Evolutionary conservation across 805 yeast species (phyloP), one percentile per base, ranked within the genome.

Genomic region (Jamesozyma hellenica): DNA sequence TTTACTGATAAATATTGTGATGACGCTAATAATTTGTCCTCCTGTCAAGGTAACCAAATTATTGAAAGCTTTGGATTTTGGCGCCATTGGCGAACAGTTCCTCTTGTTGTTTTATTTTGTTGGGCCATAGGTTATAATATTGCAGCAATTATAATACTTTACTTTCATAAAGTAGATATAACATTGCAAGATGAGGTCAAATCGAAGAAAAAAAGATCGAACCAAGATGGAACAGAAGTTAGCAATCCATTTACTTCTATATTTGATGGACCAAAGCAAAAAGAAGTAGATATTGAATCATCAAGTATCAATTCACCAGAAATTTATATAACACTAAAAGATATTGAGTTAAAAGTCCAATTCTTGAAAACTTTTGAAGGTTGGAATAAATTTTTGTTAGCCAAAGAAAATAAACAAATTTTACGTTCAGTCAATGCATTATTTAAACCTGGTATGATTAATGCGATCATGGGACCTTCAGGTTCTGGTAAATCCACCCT

Each of bases 401-500:
- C 40, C n/a, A 38, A 41, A 14, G 46, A 48, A 13, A 49, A 51
- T 12, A 66, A 63, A 31, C 55, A 51, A 13, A 70, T 75, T 35
- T 48, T 79, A 30, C 52, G 67, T 32, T 55, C 67, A 14, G 62
- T 82, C 12, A 57, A 64, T 39, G 84, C 81, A 0, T 45, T 49
- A 6, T 78, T 80, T 50, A 58, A 61, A 23, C 67, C 77, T 2
- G 76, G 79, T 13, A 66, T 72, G 32, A 63, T 82, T 9, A 82
- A 79, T 52, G 84, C 79, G 4, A 79, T 82, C 33, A 73, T 82
- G 78, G 92, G 92, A 0, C 88, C 90, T 0, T 80, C 87, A 1
- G 90, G 90, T 0, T 75, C 82, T 0, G 92, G 90, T 9, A 82
- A 82, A 51, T 77, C 86, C 0, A 75, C 88, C 0, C 54, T 82